phyloP scores from a whole-genome alignment of 257 asterid genomes.

The Ligustrum vulgare region DNA sequence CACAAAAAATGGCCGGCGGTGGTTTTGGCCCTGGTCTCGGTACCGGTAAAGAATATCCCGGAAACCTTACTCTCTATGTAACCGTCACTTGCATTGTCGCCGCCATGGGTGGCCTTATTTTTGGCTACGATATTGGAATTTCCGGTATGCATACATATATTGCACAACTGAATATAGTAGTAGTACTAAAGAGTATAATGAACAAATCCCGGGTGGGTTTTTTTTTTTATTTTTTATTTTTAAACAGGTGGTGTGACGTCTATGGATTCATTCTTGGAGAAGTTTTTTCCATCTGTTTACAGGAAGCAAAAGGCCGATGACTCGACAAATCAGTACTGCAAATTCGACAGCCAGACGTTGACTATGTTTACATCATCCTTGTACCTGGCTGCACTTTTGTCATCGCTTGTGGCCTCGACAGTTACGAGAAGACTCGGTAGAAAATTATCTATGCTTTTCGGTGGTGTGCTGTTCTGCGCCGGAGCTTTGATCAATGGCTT shows the following conservation, averaged over 20 bases:
- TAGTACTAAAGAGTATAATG: too few relatives aligned
- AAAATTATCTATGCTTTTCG: constrained; percentile 70
- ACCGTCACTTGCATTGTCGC: constrained; percentile 74
- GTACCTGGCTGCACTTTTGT: constrained; percentile 72
- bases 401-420: constrained; percentile 66
- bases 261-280: constrained; percentile 68
- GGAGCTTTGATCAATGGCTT: constrained; percentile 80
- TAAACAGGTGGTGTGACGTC: constrained; percentile 92
- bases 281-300: constrained; percentile 67
- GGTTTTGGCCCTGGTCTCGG: constrained; percentile 54
- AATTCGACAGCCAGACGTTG: constrained; percentile 64
- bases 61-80: constrained; percentile 66
- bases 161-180: neutral
- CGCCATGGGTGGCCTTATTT: constrained; percentile 92
- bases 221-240: too few relatives aligned
- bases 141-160: constrained; percentile 44
- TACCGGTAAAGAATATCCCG: constrained; percentile 63
- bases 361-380: constrained; percentile 85
- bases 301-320: constrained; percentile 41
- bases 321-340: constrained; percentile 76
- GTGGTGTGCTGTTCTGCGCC: constrained; percentile 65
- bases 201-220: neutral
- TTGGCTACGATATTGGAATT: constrained; percentile 88
- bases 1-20: constrained; percentile 73
- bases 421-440: constrained; percentile 71